These are phyloP conservation scores for Backusella parvicylindrica DNA, from an alignment of 192 early-diverging fungal species.

Conservation along the genomic window DNA sequence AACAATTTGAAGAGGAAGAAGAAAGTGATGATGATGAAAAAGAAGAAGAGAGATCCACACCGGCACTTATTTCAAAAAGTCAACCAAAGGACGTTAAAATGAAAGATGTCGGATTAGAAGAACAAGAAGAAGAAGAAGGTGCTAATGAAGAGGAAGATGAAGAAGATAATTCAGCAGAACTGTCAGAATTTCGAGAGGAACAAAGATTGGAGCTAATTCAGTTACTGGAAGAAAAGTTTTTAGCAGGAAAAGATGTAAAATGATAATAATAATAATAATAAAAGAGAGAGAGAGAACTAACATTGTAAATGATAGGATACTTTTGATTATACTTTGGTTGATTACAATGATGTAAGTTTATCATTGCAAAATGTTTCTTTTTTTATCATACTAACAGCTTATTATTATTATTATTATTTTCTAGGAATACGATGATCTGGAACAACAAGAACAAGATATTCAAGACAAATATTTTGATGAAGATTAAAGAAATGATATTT, in stretches of 20 bases:
- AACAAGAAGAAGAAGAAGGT: not conserved
- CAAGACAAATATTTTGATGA: constrained; percentile 40
- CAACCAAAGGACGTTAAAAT: constrained; percentile 25
- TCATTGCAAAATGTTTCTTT: not conserved
- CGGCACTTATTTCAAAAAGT: constrained; percentile 16
- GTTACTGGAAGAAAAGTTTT: constrained; percentile 37
- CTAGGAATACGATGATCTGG: constrained; percentile 35
- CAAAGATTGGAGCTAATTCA: constrained; percentile 33
- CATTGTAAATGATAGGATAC: not conserved
- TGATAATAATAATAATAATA: not conserved
- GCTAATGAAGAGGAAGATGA: not conserved
- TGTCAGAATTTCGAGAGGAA: constrained; percentile 15
- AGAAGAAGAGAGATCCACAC: not conserved
- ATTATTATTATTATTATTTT: not conserved
- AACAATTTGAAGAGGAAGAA: constrained; percentile 43
- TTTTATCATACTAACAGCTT: not conserved
- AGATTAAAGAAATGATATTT: constrained; percentile 22
- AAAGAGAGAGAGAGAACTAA: not conserved
- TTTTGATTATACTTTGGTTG: constrained; percentile 40
- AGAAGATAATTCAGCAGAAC: not conserved
- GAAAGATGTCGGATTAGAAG: constrained; percentile 4
- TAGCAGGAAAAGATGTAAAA: constrained; percentile 41
- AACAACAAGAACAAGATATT: constrained; percentile 31
- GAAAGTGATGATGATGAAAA: constrained; percentile 23
- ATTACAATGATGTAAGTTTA: constrained; percentile 36